phyloP scores from a whole-genome alignment of 345 rosid genomes.

The Brassica rapa region DNA sequence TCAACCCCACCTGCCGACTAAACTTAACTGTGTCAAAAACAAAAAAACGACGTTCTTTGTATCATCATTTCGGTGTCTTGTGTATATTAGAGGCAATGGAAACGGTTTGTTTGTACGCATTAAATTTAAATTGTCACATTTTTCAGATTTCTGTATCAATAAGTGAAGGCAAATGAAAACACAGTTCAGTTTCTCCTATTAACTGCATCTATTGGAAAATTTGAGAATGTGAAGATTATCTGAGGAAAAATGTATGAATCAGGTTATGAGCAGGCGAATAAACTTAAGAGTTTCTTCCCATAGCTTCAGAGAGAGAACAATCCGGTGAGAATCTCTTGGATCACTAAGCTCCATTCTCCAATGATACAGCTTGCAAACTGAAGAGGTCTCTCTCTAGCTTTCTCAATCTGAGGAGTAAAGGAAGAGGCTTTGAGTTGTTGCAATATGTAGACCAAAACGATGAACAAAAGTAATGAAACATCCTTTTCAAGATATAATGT shows the following conservation, averaged over 20 bases:
- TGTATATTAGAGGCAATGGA: constrained; percentile 22
- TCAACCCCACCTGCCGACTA: constrained; percentile 33
- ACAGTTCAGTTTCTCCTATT: neutral
- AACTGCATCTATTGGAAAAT: neutral
- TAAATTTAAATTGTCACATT: constrained; percentile 21
- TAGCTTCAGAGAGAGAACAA: neutral
- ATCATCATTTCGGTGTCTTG: constrained; percentile 12
- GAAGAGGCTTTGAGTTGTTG: no score
- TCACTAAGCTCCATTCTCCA: neutral
- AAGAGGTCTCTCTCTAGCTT: no score
- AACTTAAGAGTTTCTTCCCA: neutral
- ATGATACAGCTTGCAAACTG: neutral
- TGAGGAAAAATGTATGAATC: neutral
- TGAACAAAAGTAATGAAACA: neutral
- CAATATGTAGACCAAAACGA: no score
- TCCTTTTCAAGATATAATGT: neutral
- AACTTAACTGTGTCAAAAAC: constrained; percentile 1
- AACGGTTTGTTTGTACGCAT: constrained; percentile 26
- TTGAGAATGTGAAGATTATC: neutral
- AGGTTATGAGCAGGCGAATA: neutral
- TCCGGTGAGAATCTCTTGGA: neutral
- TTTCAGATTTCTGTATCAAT: constrained; percentile 26
- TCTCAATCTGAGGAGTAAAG: no score
- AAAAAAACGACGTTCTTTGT: constrained; percentile 1
- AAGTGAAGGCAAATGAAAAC: constrained; percentile 9